Evolutionary conservation across 768 basidiomycete genomes (phyloP), one percentile per base, ranked within the genome.

Genomic region (Amanita molliuscula): DNA sequence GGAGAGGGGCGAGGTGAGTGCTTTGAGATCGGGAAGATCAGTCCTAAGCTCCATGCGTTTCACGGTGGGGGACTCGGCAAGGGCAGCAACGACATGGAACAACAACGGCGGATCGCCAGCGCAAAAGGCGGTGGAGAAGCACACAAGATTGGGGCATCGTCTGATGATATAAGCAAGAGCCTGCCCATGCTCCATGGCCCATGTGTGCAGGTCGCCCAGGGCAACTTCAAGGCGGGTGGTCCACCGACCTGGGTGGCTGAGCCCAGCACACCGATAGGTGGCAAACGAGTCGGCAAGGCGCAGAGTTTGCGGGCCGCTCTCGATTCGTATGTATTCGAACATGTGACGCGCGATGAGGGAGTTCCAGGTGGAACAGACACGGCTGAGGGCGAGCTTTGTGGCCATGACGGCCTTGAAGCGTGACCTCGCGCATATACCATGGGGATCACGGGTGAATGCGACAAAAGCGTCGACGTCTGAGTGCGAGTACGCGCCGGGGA

Each of bases 211-310:
- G 25, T 54, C 57, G 53, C 60, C 58, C 15, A 62, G 52, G 2
- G 52, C 56, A 10, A 64, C 35, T 33, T 64, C 62, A 29, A 64
- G 48, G n/a, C 62, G 58, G n/a, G 55, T 34, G 5, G 59, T 59
- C 54, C 53, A 54, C 35, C 47, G 48, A n/a, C 56, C 56, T 21
- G 50, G 43, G 2, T 36, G 47, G 25, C 16, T 28, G 34, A 13
- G 5, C 10, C 20, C 16, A 10, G 18, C n/a, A 16, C 50, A 16
- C 26, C 33, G 13, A 4, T 42, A 21, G 29, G 53, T 41, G 7
- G 47, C 37, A 48, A 63, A 45, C 2, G 51, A 40, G 25, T 50
- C 31, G 4, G 57, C 58, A 6, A 62, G 44, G 2, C 46, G 48
- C 20, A 53, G 45, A 20, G 58, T 56, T 21, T 62, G 57, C n/a